A percentile compares a stretch with the other conserved stretches of the same genome.
These are phyloP conservation scores for Phytophthora sojae DNA, from an alignment of 352 stramenopile genomes.

Conservation along the genomic window DNA sequence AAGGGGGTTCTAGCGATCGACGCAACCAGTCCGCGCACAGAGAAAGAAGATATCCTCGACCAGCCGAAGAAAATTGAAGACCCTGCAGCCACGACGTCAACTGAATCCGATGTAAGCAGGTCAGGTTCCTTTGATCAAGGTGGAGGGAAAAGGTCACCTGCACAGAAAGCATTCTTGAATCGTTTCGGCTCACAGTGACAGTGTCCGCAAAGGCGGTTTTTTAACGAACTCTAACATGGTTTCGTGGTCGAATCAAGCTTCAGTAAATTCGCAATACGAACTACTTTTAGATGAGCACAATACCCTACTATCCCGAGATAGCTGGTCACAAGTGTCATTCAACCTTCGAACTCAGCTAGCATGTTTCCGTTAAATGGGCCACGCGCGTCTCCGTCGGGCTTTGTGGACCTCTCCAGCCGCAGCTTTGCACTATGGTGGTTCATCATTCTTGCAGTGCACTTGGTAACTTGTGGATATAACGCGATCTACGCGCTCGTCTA, in stretches of 20 bases:
- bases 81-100: not conserved
- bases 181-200: constrained; percentile 31
- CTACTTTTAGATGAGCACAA: too few relatives aligned
- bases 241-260: too few relatives aligned
- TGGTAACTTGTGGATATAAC: not conserved
- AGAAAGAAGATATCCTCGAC: not conserved
- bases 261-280: too few relatives aligned
- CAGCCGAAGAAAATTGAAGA: constrained; percentile 13
- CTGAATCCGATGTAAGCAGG: not conserved
- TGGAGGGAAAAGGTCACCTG: constrained; percentile 50
- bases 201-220: too few relatives aligned
- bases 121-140: constrained; percentile 21
- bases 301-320: too few relatives aligned
- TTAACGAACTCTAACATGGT: too few relatives aligned
- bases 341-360: too few relatives aligned
- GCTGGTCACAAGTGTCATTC: too few relatives aligned
- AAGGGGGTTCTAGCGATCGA: constrained; percentile 16
- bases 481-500: not conserved
- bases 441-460: not conserved
- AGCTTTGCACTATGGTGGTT: not conserved
- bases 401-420: not conserved
- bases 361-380: too few relatives aligned
- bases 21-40: not conserved
- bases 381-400: too few relatives aligned
- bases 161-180: constrained; percentile 72